Conservation (phyloP, 306 rosid species). For the Abrus pulchellus region DNA sequence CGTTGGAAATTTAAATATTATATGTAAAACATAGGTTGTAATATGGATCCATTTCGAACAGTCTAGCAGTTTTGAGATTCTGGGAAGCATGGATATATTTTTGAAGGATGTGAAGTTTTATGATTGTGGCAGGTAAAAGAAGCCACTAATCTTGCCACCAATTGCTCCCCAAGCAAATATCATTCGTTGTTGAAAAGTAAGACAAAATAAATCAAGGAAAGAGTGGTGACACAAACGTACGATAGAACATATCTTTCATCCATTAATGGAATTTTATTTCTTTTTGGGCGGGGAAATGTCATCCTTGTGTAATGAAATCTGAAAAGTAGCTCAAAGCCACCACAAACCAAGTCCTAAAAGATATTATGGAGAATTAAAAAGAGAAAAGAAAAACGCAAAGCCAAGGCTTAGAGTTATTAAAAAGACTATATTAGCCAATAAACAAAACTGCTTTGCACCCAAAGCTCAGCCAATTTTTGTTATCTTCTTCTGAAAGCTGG, state of each 20-base stretch:
- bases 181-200: constrained; percentile 43
- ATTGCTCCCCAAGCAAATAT: constrained; percentile 55
- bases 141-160: constrained; percentile 59
- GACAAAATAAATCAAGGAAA: constrained; percentile 41
- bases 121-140: constrained; percentile 50
- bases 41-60: background rate
- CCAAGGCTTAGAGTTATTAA: background rate
- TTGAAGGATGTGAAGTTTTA: constrained; percentile 29
- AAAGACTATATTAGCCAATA: background rate
- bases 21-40: background rate
- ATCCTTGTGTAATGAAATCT: constrained; percentile 17
- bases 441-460: background rate
- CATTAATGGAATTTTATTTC: background rate
- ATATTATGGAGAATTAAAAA: background rate
- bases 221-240: constrained; percentile 27
- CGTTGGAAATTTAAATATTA: background rate
- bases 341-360: background rate
- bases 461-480: constrained; percentile 10
- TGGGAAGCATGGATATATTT: background rate
- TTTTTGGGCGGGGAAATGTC: background rate
- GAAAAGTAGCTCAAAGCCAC: constrained; percentile 29
- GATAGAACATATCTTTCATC: constrained; percentile 18
- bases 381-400: background rate
- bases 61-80: background rate
- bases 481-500: background rate